These are phyloP conservation scores for Acmispon strigosus DNA, from an alignment of 306 rosid genomes.

Conservation along the genomic window DNA sequence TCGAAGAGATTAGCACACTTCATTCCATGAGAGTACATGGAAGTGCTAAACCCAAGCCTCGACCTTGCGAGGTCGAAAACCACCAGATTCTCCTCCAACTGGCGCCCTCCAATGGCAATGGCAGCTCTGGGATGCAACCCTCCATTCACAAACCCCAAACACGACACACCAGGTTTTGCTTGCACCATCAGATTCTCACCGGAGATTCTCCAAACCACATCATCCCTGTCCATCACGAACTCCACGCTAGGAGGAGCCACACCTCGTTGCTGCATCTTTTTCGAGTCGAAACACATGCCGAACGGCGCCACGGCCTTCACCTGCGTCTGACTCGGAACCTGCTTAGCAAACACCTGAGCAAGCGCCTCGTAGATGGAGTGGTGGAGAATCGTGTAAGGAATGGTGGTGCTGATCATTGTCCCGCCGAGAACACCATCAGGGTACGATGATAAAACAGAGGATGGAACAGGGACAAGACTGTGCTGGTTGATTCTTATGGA, in stretches of 20 bases:
- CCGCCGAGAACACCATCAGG: not conserved
- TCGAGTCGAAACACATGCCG: constrained; percentile 35
- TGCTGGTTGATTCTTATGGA: constrained; percentile 33
- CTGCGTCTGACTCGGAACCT: constrained; percentile 4
- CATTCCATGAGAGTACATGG: constrained; percentile 13
- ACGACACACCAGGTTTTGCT: constrained; percentile 28
- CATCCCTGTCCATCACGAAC: constrained; percentile 24
- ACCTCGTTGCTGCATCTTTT: not conserved
- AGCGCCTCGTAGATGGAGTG: constrained; percentile 27
- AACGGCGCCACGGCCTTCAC: constrained; percentile 42
- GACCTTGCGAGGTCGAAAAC: constrained; percentile 40
- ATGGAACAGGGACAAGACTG: constrained; percentile 5
- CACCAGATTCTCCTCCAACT: constrained; percentile 38
- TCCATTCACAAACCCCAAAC: constrained; percentile 47
- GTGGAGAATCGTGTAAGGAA: constrained; percentile 36
- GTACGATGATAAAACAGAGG: not conserved
- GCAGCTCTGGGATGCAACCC: constrained; percentile 27
- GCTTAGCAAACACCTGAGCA: not conserved
- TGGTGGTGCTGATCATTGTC: constrained; percentile 38
- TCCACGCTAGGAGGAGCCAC: constrained; percentile 30
- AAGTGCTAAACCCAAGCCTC: constrained; percentile 38
- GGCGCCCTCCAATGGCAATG: constrained; percentile 29
- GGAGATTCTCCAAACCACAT: constrained; percentile 32
- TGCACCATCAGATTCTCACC: constrained; percentile 37
- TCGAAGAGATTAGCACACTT: constrained; percentile 39